These are phyloP conservation scores for Pelargonium nanum DNA, from an alignment of 345 rosid species.

Conservation along the genomic window DNA sequence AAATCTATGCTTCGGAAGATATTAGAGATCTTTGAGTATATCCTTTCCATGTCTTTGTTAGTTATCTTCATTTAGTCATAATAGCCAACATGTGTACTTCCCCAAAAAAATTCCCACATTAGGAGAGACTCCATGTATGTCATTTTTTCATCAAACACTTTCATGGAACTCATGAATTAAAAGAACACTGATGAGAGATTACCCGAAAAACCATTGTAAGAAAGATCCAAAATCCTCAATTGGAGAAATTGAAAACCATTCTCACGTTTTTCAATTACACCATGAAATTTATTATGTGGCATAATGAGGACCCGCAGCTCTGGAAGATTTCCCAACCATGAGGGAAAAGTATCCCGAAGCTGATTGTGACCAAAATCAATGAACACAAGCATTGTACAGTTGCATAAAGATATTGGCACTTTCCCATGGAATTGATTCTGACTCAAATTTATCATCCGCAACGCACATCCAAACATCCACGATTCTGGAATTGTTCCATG, in stretches of 20 bases:
- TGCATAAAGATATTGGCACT: neutral
- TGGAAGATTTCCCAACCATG: slow-evolving; percentile 5
- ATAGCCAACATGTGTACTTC: no score
- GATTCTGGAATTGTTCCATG: slow-evolving; percentile 4
- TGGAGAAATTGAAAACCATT: neutral
- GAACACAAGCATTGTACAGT: rapidly evolving
- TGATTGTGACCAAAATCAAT: slow-evolving; percentile 4
- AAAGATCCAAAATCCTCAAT: slow-evolving; percentile 1
- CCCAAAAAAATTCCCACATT: no score
- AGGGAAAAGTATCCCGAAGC: neutral
- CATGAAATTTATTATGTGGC: neutral
- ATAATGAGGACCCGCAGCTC: neutral
- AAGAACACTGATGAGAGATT: neutral
- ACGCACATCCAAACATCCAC: rapidly evolving
- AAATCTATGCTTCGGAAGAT: no score
- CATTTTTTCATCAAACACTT: no score
- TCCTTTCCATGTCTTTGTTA: no score
- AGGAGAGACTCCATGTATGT: no score
- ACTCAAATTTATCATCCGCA: neutral
- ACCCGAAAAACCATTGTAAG: neutral
- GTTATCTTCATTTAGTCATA: no score
- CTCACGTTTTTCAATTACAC: neutral
- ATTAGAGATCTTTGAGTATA: no score
- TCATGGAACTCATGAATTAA: neutral
- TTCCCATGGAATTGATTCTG: slow-evolving; percentile 6